phyloP scores from a whole-genome alignment of 192 early-diverging fungal species.

The Kappamyces sp. region DNA sequence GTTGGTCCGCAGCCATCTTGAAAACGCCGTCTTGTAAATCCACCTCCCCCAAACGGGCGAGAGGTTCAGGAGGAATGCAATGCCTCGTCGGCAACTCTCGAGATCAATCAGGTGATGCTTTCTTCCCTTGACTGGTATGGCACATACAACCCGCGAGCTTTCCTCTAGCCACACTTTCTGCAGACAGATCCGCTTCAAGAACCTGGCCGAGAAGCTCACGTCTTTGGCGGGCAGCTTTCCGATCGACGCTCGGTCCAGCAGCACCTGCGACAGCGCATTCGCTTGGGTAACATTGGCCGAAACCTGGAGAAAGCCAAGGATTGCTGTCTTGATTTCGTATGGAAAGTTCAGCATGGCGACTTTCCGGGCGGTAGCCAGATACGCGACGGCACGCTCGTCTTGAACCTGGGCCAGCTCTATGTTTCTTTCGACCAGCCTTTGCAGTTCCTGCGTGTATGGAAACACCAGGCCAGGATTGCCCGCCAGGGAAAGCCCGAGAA shows the following conservation, averaged over 20 bases:
- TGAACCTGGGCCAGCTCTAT: background rate
- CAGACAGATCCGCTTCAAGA: too few species aligned
- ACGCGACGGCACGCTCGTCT: background rate
- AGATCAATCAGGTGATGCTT: too few species aligned
- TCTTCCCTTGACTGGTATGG: too few species aligned
- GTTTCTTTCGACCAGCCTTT: background rate
- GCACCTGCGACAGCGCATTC: slow-evolving; percentile 1
- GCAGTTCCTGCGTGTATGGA: background rate
- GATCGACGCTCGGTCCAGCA: slow-evolving; percentile 8
- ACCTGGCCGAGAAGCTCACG: too few species aligned
- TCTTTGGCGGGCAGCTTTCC: background rate
- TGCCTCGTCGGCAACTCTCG: too few species aligned
- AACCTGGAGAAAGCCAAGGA: background rate
- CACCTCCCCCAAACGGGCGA: too few species aligned
- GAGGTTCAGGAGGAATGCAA: too few species aligned
- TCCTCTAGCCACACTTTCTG: too few species aligned
- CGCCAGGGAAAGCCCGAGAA: background rate
- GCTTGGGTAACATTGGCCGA: background rate
- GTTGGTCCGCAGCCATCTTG: too few species aligned
- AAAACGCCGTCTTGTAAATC: too few species aligned
- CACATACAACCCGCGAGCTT: too few species aligned
- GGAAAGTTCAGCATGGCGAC: slow-evolving; percentile 4
- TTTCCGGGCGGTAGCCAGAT: background rate
- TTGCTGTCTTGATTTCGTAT: slow-evolving; percentile 10
- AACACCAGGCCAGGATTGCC: slow-evolving; percentile 7